Conservation (phyloP, 768 basidiomycete species). For the Lactarius vividus region DNA sequence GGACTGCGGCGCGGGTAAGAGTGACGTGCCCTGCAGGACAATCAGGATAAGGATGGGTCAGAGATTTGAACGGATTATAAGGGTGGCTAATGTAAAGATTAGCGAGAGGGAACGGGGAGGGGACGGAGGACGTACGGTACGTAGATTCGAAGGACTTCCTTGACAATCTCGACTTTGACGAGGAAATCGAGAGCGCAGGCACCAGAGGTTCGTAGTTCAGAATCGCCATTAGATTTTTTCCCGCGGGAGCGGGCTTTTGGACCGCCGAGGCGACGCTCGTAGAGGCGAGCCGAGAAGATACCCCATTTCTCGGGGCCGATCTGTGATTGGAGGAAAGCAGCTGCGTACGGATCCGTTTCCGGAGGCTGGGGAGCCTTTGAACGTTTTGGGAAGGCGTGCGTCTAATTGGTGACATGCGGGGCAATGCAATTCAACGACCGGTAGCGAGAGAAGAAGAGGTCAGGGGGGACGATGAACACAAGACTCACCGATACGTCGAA, state of each 20-base stretch:
- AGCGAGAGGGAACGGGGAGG: neutral
- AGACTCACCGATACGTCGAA: constrained; percentile 28
- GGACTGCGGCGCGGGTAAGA: constrained; percentile 47
- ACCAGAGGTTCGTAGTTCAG: constrained; percentile 34
- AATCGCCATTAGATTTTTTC: constrained; percentile 29
- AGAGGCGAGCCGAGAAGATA: constrained; percentile 47
- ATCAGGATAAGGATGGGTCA: constrained; percentile 40
- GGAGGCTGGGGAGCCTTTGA: constrained; percentile 25
- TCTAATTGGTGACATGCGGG: constrained; percentile 21
- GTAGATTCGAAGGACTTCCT: constrained; percentile 46
- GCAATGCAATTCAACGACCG: constrained; percentile 20
- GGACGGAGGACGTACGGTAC: constrained; percentile 43
- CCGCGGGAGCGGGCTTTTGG: constrained; percentile 39
- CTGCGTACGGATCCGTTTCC: constrained; percentile 41
- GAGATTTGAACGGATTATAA: constrained; percentile 50
- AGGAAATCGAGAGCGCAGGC: constrained; percentile 51
- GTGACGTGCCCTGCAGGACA: constrained; percentile 45
- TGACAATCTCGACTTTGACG: constrained; percentile 52
- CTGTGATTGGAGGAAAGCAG: constrained; percentile 45
- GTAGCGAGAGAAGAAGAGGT: neutral
- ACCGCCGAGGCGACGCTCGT: constrained; percentile 44
- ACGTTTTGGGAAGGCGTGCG: constrained; percentile 28
- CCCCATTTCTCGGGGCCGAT: constrained; percentile 45
- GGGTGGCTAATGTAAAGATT: constrained; percentile 40
- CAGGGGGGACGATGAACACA: constrained; percentile 12